Conservation (phyloP, 2,329 filamentous ascomycete genomes). For the Penicillium polonicum region DNA sequence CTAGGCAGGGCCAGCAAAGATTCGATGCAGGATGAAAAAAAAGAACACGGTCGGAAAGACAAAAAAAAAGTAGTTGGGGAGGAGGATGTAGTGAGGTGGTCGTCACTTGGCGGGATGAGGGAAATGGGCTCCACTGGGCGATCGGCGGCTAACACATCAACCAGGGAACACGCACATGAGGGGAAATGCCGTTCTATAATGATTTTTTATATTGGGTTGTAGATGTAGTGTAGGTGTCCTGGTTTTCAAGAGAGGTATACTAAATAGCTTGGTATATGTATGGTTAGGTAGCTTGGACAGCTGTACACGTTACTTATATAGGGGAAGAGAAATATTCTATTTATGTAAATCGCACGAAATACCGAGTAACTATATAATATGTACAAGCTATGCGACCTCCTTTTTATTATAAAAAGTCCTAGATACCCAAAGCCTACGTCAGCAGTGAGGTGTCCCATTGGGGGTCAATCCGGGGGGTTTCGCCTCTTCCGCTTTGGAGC, state of each 20-base stretch:
- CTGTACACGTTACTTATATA: background rate
- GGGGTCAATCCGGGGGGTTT: background rate
- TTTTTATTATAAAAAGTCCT: background rate
- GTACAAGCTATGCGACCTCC: background rate
- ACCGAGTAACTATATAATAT: background rate
- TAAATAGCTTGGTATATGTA: background rate
- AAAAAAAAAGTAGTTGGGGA: constrained; percentile 6
- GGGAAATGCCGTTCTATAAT: background rate
- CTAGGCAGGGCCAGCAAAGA: constrained; percentile 10
- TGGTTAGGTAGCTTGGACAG: background rate
- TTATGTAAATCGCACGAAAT: too few relatives aligned
- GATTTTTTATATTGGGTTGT: background rate
- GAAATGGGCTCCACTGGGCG: constrained; percentile 33
- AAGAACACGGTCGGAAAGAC: constrained; percentile 4
- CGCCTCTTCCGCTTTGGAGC: constrained; percentile 5
- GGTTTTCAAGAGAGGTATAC: background rate
- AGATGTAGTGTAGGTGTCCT: background rate
- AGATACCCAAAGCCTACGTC: constrained; percentile 4
- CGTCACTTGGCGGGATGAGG: constrained; percentile 35
- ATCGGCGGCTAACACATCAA: constrained; percentile 37
- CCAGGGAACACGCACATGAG: constrained; percentile 21
- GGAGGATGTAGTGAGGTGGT: constrained; percentile 25
- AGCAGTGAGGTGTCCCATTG: constrained; percentile 2
- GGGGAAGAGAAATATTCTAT: background rate
- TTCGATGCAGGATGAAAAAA: constrained; percentile 6